Conservation (phyloP, 2,329 filamentous ascomycete genomes). For the Fusarium ambrosium region DNA sequence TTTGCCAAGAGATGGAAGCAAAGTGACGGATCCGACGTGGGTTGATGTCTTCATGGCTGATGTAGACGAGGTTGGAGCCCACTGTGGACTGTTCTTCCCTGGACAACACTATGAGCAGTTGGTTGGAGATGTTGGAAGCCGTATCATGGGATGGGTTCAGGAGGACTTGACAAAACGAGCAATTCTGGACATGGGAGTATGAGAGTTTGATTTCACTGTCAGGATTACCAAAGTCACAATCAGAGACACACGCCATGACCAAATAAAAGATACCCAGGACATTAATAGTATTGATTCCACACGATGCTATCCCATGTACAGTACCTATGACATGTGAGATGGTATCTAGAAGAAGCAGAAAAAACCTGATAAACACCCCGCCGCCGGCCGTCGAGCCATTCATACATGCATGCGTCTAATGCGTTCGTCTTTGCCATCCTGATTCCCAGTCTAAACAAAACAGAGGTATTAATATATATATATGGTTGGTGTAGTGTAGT, state of each 20-base stretch:
- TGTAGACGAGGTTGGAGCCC: constrained; percentile 87
- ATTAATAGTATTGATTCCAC: constrained; percentile 34
- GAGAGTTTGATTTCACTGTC: neutral
- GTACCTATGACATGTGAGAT: constrained; percentile 37
- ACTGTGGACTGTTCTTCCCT: constrained; percentile 84
- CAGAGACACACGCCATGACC: neutral
- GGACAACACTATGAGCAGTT: constrained; percentile 80
- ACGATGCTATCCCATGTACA: constrained; percentile 30
- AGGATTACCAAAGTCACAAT: neutral
- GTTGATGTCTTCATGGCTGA: constrained; percentile 83
- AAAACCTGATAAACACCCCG: constrained; percentile 35
- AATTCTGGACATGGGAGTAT: constrained; percentile 45
- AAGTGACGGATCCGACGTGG: constrained; percentile 78
- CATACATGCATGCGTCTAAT: constrained; percentile 23
- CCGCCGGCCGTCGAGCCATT: constrained; percentile 19
- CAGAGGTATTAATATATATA: constrained; percentile 41
- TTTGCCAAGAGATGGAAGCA: constrained; percentile 69
- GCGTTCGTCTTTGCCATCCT: constrained; percentile 16
- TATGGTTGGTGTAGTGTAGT: constrained; percentile 18
- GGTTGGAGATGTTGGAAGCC: constrained; percentile 79
- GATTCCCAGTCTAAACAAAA: constrained; percentile 31
- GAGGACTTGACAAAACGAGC: constrained; percentile 67
- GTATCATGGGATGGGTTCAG: constrained; percentile 78
- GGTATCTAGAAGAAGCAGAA: constrained; percentile 44
- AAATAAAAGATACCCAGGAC: constrained; percentile 18